Evolutionary conservation across 345 rosid species (phyloP), one percentile per base, ranked within the genome.

Genomic region (Citrus reticulata): DNA sequence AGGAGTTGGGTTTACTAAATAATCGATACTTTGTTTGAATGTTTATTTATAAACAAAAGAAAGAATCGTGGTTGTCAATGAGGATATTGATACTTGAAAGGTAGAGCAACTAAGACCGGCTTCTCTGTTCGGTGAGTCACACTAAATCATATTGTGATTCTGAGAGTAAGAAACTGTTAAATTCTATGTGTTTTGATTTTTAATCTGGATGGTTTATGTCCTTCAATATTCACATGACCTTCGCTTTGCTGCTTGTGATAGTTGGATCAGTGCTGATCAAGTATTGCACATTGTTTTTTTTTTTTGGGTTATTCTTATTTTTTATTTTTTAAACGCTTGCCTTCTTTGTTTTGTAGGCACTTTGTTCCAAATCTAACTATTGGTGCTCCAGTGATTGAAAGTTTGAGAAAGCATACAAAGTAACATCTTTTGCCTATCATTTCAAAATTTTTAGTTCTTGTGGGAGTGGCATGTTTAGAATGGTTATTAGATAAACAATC

Each of bases 331-430:
- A 24, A 24, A 73, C 24, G 39, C 65, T 46, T 59, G 3, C 40
- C 71, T 79, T 58, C 57, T 80, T 82, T 32, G 40, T 72, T 60
- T 65, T 72, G 46, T 74, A 92, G 97, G 91, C 97, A 95, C 78
- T 93, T 92, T 67, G 99, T 95, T 46, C 96, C 97, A 1, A 95
- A 95, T 80, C 87, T 95, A 40, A 93, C 98, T 7, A 82, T 95
- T 20, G 98, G 98, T 64, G 93, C 98, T 80, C 95, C 97, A 1
- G 89, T 95, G 69, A 91, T 93, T 72, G 93, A 91, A 85, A 93
- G 98, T 80, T 84, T 95, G 89, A 87, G 98, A 84, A 88, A 93
- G 84, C 98, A 93, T 79, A 93, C 98, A 35, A 75, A 90, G 98
- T 95, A 85, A 83, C 14, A 20, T 67, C 75, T 49, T 37, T 1